Evolutionary conservation across 1,284 basidiomycete genomes (phyloP).

Genomic region (Austroboletus sp.): DNA sequence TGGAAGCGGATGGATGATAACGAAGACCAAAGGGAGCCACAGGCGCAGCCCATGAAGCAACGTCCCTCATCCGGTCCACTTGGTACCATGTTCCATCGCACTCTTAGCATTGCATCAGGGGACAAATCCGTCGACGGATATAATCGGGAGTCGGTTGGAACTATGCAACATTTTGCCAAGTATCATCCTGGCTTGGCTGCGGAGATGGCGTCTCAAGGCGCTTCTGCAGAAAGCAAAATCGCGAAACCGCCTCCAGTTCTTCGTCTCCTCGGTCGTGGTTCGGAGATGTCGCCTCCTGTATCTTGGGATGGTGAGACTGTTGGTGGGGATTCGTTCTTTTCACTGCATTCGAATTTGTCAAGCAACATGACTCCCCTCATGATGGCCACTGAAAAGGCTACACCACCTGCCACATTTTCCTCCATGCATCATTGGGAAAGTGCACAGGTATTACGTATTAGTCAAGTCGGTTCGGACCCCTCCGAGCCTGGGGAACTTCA

Average conservation of each 20-base stretch:
- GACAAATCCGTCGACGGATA: constrained; percentile 42
- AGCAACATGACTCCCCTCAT: constrained; percentile 45
- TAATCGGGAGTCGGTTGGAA: constrained; percentile 28
- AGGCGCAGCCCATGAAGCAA: constrained; percentile 31
- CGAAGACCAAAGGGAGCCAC: constrained; percentile 41
- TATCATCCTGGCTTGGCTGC: constrained; percentile 46
- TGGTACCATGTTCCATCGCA: constrained; percentile 53
- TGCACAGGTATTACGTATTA: constrained; percentile 55
- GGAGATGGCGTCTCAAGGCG: constrained; percentile 39
- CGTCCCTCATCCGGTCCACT: constrained; percentile 40
- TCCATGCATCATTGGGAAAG: constrained; percentile 61
- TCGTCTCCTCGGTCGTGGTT: constrained; percentile 38
- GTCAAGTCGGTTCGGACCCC: constrained; percentile 28
- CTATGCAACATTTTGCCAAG: constrained; percentile 32
- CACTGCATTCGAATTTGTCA: constrained; percentile 36
- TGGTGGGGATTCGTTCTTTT: constrained; percentile 46
- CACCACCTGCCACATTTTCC: constrained; percentile 47
- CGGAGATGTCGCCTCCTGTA: constrained; percentile 28
- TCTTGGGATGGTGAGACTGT: constrained; percentile 54
- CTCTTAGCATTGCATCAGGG: constrained; percentile 22
- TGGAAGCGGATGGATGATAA: constrained; percentile 42
- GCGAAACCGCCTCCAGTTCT: constrained; percentile 30
- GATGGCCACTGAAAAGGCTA: constrained; percentile 52
- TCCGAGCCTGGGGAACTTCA: constrained; percentile 13
- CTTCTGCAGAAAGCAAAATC: constrained; percentile 14